These are phyloP conservation scores for Spathaspora jeffriesii DNA, from an alignment of 1,139 yeast species.

Conservation along the genomic window DNA sequence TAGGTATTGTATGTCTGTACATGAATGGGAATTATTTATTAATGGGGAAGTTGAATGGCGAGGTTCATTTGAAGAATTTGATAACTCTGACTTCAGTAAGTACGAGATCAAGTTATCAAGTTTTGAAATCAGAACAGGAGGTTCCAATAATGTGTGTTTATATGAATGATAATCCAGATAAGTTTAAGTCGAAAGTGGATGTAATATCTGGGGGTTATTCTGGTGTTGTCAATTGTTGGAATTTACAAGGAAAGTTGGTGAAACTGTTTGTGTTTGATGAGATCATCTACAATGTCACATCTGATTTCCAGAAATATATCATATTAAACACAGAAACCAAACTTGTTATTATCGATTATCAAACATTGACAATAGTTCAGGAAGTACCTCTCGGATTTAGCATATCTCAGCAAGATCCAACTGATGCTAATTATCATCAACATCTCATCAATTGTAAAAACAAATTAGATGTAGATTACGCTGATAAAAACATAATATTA, in stretches of 20 bases:
- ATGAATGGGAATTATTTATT: conserved; percentile 37
- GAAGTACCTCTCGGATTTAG: conserved; percentile 11
- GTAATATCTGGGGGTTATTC: conserved; percentile 24
- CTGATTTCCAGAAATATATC: conserved; percentile 32
- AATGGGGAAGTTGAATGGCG: conserved; percentile 30
- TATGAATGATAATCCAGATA: conserved; percentile 24
- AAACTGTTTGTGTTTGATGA: conserved; percentile 18
- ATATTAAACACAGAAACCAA: conserved; percentile 21
- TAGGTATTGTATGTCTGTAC: conserved; percentile 22
- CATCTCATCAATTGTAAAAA: conserved; percentile 7
- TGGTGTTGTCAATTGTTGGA: conserved; percentile 32
- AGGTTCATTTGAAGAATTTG: conserved; percentile 32
- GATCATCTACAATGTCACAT: conserved; percentile 22
- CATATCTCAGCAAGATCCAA: conserved; percentile 6
- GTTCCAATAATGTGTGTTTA: conserved; percentile 21
- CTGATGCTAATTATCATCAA: conserved; percentile 8
- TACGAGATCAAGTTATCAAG: conserved; percentile 20
- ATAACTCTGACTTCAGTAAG: conserved; percentile 32
- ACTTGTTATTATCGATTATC: conserved; percentile 23
- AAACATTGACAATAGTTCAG: conserved; percentile 13
- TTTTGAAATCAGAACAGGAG: conserved; percentile 13
- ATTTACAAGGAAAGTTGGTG: conserved; percentile 22
- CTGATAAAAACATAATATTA: conserved; percentile 41
- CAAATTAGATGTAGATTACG: conserved; percentile 52
- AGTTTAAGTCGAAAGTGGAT: conserved; percentile 24